These are phyloP conservation scores for Coemansia sp. DNA, from an alignment of 192 early-diverging fungal genomes.

Conservation along the genomic window DNA sequence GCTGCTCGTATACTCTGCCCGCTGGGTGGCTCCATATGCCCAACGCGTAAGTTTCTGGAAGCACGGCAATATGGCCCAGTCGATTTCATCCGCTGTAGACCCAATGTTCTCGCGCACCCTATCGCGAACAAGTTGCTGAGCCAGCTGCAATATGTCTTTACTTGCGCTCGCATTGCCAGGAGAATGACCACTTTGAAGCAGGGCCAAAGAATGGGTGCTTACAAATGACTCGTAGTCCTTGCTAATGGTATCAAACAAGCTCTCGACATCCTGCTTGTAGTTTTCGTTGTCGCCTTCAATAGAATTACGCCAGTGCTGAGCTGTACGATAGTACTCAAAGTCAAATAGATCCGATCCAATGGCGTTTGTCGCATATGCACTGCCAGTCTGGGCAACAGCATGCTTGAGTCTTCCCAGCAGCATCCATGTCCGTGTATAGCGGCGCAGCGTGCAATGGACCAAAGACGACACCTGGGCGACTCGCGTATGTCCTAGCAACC, in stretches of 20 bases:
- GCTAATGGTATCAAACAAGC: background rate
- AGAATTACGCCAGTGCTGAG: conserved; percentile 16
- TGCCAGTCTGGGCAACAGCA: conserved; percentile 6
- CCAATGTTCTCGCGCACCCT: conserved; percentile 19
- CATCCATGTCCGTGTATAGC: conserved; percentile 21
- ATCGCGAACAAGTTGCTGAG: conserved; percentile 32
- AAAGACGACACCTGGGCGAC: conserved; percentile 8
- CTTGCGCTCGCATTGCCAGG: conserved; percentile 5
- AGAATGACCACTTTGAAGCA: conserved; percentile 22
- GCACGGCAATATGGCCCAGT: conserved; percentile 38
- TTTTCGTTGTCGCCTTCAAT: background rate
- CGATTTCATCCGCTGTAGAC: conserved; percentile 20
- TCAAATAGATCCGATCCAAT: conserved; percentile 25
- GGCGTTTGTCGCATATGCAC: background rate
- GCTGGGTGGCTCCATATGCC: conserved; percentile 13
- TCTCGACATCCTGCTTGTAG: background rate
- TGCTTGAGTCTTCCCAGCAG: conserved; percentile 18
- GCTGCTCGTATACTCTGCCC: conserved; percentile 14
- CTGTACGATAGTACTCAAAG: conserved; percentile 34
- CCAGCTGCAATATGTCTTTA: conserved; percentile 38
- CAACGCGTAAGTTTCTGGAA: conserved; percentile 42
- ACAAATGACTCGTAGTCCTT: conserved; percentile 29
- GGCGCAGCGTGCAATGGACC: conserved; percentile 26
- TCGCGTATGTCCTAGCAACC: conserved; percentile 37
- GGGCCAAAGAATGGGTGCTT: conserved; percentile 6